Base-by-base conservation (phyloP, 1,139 yeast genomes). In the Suhomyces bribrorum region DNA sequence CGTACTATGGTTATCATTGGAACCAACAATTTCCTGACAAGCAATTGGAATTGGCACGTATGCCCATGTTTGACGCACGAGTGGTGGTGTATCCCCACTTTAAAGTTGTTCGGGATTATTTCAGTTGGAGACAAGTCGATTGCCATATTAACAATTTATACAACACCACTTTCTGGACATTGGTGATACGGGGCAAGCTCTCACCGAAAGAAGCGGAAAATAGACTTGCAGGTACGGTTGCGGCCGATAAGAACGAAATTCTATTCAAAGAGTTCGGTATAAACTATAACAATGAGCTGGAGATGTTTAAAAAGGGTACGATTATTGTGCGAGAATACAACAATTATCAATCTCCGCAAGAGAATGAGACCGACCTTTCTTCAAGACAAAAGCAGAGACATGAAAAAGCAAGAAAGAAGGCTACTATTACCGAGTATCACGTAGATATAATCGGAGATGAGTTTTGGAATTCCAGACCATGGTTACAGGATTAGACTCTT, bases 81-180 rank as follows among this genome's bases (percentile, higher is more conserved):
- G 95, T 95, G 1, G 95, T 92, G 9, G 66, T 81, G 2, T 92
- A 92, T 52, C 99, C 99, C 0, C 78, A 75, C 40, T 50, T 66
- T 18, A 54, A 66, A 7, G 66, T 72, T 2, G 71, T 90, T 2
- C 69, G 86, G 38, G 97, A 92, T 58, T 94, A 94, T 56, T 77
- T 94, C 47, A 68, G 86, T 39, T 94, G 99, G 99, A 73, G 99
- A 50, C 97, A 88, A 57, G 98, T 85, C 1, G 99, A 92, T 57
- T 92, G 98, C 41, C 98, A 92, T 62, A 92, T 92, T 40, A 92
- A 92, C 58, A 92, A 92, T 57, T 64, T 94, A 45, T 94, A 90
- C 68, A 92, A 92, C 56, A 94, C 99, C 0, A 70, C 89, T 0
- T 94, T 92, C 57, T 92, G 99, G 99, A 73, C 81, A 6, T 69